Base-by-base conservation (phyloP, 768 basidiomycete species). In the Mycena venus region DNA sequence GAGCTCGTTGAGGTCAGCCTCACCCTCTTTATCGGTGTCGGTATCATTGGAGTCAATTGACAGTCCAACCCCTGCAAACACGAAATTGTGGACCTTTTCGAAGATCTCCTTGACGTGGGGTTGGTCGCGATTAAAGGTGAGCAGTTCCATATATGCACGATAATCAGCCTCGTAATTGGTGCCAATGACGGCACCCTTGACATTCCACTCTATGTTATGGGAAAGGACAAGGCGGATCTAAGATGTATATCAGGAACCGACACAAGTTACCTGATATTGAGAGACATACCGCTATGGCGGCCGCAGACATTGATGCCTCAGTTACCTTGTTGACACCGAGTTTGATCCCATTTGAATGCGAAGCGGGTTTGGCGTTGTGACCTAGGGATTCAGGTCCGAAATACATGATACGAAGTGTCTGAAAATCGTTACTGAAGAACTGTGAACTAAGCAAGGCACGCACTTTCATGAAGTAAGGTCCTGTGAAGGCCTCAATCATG, bases 51-150 rank as follows among this genome's bases (percentile, higher is more conserved):
- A 4, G 32, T 14, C 25, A 17, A 14, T 47, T 34, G 44, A 38
- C 19, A 9, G 21, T n/a, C 15, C 63, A 36, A 53, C 23, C 3
- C 63, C 63, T 0, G 63, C 63, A 10, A 65, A 65, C 14, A 65
- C 63, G 19, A 65, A 51, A 11, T 34, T 15, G 8, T 42, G 56
- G 31, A 69, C 19, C 14, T 21, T 31, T 17, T 60, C 47, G 31
- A 69, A 59, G 40, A 69, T 60, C 7, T 27, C 15, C 58, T 69
- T 47, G n/a, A 69, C 42, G 27, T 69, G 68, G 23, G 56, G 56
- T 23, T 25, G 58, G 7, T 69, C 29, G 9, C 14, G 12, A 19
- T 56, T 53, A 14, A n/a, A 38, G 1, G 5, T 23, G 8, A 69
- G 42, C n/a, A 60, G 12, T 23, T 69, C 31, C 14, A 40, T 29